Evolutionary conservation across 176 grass and related monocot species (phyloP), one percentile per base, ranked within the genome.

Genomic region (Oryza officinalis): DNA sequence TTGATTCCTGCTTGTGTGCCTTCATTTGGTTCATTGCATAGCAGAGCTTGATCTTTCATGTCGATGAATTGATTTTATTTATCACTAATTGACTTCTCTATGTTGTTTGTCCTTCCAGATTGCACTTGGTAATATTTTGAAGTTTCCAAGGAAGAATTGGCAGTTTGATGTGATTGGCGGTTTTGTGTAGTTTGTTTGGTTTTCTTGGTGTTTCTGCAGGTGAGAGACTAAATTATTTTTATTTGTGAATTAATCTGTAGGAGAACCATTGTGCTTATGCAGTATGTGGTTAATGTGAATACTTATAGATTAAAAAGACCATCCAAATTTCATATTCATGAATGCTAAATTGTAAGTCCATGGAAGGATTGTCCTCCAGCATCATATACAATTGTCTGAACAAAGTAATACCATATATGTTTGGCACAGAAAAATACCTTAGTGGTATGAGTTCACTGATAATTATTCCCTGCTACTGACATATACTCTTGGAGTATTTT

Each of bases 131-230:
- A 98, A 98, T 81, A 98, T 98, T 80, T 80, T 95, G 83, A 98
- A 98, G 71, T 98, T 98, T 30, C 74, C 93, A 73, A 92, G 85
- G 74, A 98, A 98, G 90, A 98, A 98, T 81, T 98, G 96, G 96
- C 96, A 98, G 78, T 98, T 98, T 87, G 96, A 98, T 84, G 75
- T 98, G 22, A 98, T 98, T 78, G 96, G 96, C 85, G 96, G 96
- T 65, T 87, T 91, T 85, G 90, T 95, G 50, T 98, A 98, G 85
- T 98, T 98, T 14, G 68, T 68, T 77, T 98, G 80, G 93, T 95
- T 64, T 95, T 95, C 85, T 98, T 93, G 41, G 94, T 98, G 96
- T 95, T 98, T 87, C 93, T 89, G 43, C 96, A 98, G 96, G 96
- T 95, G 65, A 90, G 83, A 72, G 27, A 22, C 14, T 83, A 31